Percentiles rank a stretch among this genome's conserved stretches.
These are phyloP conservation scores for Tothia fuscella DNA, from an alignment of 2,329 filamentous ascomycete genomes.

Conservation along the genomic window DNA sequence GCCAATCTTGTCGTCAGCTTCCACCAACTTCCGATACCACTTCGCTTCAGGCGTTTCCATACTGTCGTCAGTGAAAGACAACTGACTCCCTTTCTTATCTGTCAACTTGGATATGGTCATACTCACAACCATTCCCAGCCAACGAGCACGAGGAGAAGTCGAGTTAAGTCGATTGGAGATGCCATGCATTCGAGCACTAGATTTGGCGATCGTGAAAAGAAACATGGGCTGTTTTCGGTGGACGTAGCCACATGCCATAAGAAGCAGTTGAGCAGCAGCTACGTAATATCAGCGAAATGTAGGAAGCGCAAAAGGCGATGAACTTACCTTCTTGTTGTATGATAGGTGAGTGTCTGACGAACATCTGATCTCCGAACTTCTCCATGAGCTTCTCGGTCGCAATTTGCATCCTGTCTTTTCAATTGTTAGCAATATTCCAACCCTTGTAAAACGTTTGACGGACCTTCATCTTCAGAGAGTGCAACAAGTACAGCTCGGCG, in stretches of 20 bases:
- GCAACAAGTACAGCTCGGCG: constrained; percentile 30
- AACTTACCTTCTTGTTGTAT: constrained; percentile 70
- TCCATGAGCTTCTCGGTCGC: constrained; percentile 57
- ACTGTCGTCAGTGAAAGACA: constrained; percentile 79
- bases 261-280: constrained; percentile 70
- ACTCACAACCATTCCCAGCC: constrained; percentile 80
- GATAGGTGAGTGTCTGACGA: constrained; percentile 74
- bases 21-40: constrained; percentile 60
- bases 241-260: constrained; percentile 67
- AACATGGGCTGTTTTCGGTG: constrained; percentile 53
- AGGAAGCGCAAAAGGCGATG: background rate
- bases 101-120: constrained; percentile 56
- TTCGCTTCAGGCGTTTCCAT: constrained; percentile 58
- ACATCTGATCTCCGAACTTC: constrained; percentile 75
- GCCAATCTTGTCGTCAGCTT: constrained; percentile 52
- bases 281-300: constrained; percentile 16
- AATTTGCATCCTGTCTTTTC: constrained; percentile 41
- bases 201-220: constrained; percentile 57
- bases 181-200: constrained; percentile 59
- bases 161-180: constrained; percentile 78
- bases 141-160: constrained; percentile 61
- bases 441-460: constrained; percentile 22
- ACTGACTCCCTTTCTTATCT: constrained; percentile 54
- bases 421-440: constrained; percentile 25
- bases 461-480: constrained; percentile 29